Percentiles rank a stretch among this genome's conserved stretches.
These are phyloP conservation scores for Raphanus raphanistrum DNA, from an alignment of 345 rosid species.

Conservation along the genomic window DNA sequence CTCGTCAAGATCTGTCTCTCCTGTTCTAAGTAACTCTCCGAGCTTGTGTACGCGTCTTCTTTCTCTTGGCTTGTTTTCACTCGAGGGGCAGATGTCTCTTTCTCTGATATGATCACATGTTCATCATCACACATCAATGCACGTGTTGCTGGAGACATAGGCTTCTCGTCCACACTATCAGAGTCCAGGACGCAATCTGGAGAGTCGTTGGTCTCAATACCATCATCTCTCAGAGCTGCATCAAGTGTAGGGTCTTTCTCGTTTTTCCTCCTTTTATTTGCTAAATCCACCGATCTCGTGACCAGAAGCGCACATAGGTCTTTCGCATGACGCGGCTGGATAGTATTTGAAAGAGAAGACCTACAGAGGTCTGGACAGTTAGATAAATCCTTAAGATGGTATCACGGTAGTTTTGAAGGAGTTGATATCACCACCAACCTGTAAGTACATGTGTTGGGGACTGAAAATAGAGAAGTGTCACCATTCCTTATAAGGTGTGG, in stretches of 20 bases:
- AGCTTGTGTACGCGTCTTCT: constrained; percentile 37
- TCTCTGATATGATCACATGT: constrained; percentile 38
- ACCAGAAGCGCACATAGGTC: constrained; percentile 65
- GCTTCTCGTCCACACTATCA: constrained; percentile 34
- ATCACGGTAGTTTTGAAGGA: background rate
- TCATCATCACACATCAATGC: constrained; percentile 71
- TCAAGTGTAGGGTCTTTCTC: constrained; percentile 28
- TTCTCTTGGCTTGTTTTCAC: constrained; percentile 29
- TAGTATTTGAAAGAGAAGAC: constrained; percentile 57
- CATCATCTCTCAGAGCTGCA: constrained; percentile 30
- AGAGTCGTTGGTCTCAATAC: constrained; percentile 32
- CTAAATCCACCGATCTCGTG: constrained; percentile 47
- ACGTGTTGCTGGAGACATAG: constrained; percentile 57
- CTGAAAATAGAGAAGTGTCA: constrained; percentile 40
- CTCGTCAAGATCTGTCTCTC: constrained; percentile 53
- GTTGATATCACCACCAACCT: constrained; percentile 47
- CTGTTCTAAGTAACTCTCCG: constrained; percentile 50
- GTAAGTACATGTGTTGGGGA: constrained; percentile 44
- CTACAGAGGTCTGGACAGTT: constrained; percentile 38
- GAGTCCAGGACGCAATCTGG: constrained; percentile 34
- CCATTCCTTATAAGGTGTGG: constrained; percentile 28
- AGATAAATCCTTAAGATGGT: constrained; percentile 8
- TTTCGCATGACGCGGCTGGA: constrained; percentile 54
- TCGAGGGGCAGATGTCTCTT: constrained; percentile 11
- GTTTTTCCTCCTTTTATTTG: constrained; percentile 30